Conservation (phyloP, 495 filamentous ascomycete genomes). For the Hyaloscypha finlandica region DNA sequence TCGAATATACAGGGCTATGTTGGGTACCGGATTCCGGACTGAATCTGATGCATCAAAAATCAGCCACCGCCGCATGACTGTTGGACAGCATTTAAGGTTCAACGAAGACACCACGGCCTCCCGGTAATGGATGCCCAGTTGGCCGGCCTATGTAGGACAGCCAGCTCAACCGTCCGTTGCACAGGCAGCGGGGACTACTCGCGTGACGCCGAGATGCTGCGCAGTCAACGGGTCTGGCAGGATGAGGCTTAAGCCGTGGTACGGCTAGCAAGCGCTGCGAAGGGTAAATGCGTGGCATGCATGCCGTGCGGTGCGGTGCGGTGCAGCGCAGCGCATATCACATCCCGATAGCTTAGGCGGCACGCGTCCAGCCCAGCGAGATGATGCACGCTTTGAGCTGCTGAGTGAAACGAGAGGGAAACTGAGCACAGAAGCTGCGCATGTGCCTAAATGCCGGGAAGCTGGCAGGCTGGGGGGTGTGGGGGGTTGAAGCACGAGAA, state of each 20-base stretch:
- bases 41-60: conserved; percentile 30
- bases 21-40: conserved; percentile 26
- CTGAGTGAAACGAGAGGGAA: conserved; percentile 3
- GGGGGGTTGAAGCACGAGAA: conserved; percentile 16
- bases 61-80: conserved; percentile 29
- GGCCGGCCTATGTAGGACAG: conserved; percentile 28
- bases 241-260: conserved; percentile 31
- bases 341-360: conserved; percentile 23
- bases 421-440: conserved; percentile 9
- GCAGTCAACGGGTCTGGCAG: conserved; percentile 22
- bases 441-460: conserved; percentile 25
- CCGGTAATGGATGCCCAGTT: conserved; percentile 22
- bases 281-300: conserved; percentile 30
- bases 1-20: conserved; percentile 33
- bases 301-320: conserved; percentile 6
- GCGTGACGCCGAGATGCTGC: conserved; percentile 25
- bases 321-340: background rate
- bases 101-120: conserved; percentile 5
- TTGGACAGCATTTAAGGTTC: conserved; percentile 31
- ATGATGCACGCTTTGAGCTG: conserved; percentile 1
- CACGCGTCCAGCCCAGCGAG: conserved; percentile 14
- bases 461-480: conserved; percentile 4
- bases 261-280: conserved; percentile 16
- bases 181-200: conserved; percentile 27
- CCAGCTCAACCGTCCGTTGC: conserved; percentile 27